Conservation (phyloP, 495 filamentous ascomycete genomes). For the Penicillium goetzii region DNA sequence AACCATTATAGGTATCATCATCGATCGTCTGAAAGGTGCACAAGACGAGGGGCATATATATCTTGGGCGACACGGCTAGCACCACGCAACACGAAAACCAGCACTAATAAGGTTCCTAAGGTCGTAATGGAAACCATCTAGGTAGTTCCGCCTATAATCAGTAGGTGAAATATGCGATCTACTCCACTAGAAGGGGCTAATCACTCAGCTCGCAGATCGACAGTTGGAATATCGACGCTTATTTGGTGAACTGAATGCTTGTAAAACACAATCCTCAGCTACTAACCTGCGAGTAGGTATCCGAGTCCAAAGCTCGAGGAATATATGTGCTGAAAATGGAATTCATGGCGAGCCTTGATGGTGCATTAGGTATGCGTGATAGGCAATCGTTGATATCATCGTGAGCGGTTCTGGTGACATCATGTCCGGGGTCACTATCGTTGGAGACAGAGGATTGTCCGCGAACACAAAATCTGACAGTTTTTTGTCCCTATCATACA, state of each 20-base stretch:
- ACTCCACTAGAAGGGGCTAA: not conserved
- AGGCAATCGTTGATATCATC: conserved; percentile 14
- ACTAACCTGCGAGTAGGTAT: not conserved
- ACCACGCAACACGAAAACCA: too few relatives aligned
- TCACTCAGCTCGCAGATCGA: conserved; percentile 9
- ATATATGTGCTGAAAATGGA: not conserved
- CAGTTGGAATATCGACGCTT: not conserved
- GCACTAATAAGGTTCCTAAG: too few relatives aligned
- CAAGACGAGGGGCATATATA: too few relatives aligned
- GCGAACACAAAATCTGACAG: not conserved
- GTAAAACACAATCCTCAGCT: not conserved
- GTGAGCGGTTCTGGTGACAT: conserved; percentile 18
- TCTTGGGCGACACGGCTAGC: too few relatives aligned
- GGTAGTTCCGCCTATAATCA: too few relatives aligned
- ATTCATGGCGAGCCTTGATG: conserved; percentile 2
- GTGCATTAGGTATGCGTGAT: not conserved
- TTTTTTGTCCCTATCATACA: not conserved
- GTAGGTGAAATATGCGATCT: not conserved
- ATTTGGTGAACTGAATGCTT: not conserved
- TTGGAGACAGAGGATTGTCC: not conserved
- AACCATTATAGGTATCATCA: too few relatives aligned
- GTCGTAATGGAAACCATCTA: too few relatives aligned
- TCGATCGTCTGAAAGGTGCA: too few relatives aligned
- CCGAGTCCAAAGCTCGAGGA: not conserved
- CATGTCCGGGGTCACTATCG: not conserved